Evolutionary conservation across 352 stramenopile genomes (phyloP).

Genomic region (Pelagophyceae sp.): DNA sequence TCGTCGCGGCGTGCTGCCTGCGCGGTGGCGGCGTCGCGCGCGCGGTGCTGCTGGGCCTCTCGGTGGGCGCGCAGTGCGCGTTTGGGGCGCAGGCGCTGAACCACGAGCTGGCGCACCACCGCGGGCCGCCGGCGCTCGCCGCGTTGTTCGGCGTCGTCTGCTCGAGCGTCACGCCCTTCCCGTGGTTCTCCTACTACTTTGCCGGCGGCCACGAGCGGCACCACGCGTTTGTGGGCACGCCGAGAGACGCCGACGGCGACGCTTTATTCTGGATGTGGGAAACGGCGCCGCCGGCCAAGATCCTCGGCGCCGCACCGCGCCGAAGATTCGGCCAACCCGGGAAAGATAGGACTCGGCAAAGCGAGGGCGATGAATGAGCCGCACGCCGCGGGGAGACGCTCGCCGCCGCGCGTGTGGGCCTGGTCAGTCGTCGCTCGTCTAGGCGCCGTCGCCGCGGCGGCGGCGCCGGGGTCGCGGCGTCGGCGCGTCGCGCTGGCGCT

Average conservation of each 20-base stretch:
- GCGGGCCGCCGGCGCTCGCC: neutral
- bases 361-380: neutral
- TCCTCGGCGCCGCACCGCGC: neutral
- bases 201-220: conserved; percentile 26
- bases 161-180: conserved; percentile 21
- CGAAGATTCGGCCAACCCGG: neutral
- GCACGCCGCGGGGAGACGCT: neutral
- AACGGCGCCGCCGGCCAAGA: neutral
- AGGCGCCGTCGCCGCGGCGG: too few relatives aligned
- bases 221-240: conserved; percentile 27
- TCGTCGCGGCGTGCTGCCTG: neutral
- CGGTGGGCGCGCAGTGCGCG: conserved; percentile 21
- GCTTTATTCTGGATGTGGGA: conserved; percentile 34
- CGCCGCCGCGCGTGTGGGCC: neutral
- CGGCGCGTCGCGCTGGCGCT: neutral
- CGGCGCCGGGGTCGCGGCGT: too few relatives aligned
- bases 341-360: neutral
- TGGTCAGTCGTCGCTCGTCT: too few relatives aligned
- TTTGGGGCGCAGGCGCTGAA: conserved; percentile 33
- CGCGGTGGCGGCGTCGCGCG: neutral
- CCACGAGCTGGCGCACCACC: conserved; percentile 31
- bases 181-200: conserved; percentile 34
- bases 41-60: conserved; percentile 15
- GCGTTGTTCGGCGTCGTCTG: conserved; percentile 16
- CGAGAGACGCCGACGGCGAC: conserved; percentile 30